Percentiles rank a stretch among this genome's conserved stretches.
These are phyloP conservation scores for Zygosaccharomyces bailii DNA, from an alignment of 805 yeast species.

Conservation along the genomic window DNA sequence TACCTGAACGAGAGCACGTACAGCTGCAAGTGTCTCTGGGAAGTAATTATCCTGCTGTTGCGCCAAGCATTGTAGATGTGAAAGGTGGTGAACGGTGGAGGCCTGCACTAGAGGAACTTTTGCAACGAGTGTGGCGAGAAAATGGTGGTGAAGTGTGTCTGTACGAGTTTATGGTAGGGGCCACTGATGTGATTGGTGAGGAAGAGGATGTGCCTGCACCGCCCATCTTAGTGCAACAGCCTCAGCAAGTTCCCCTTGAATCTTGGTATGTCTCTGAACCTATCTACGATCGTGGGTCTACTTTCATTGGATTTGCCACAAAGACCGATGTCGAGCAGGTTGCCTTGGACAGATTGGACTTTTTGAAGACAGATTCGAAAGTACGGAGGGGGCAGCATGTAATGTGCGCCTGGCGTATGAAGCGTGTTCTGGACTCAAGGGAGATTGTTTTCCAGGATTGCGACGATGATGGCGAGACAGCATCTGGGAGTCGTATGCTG, in stretches of 20 bases:
- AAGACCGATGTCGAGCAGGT: conserved; percentile 63
- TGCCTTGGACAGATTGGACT: conserved; percentile 50
- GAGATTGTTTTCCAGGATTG: conserved; percentile 73
- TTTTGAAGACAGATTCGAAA: conserved; percentile 60
- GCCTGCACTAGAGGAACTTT: conserved; percentile 42
- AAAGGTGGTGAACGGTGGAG: conserved; percentile 23
- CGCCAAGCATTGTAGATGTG: conserved; percentile 65
- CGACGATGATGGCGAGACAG: conserved; percentile 96
- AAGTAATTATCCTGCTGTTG: conserved; percentile 57
- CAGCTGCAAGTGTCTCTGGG: conserved; percentile 72
- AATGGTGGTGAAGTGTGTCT: conserved; percentile 61
- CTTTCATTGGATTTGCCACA: conserved; percentile 75
- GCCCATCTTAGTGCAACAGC: conserved; percentile 1
- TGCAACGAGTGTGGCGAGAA: conserved; percentile 45
- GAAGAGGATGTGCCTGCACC: conserved; percentile 17
- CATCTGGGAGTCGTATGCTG: conserved; percentile 85
- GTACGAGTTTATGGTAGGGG: conserved; percentile 71
- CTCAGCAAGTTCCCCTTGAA: conserved; percentile 45
- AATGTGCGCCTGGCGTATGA: conserved; percentile 84
- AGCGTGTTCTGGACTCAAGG: conserved; percentile 33
- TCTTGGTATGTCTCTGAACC: conserved; percentile 81
- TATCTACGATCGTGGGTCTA: conserved; percentile 76
- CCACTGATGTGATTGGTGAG: conserved; percentile 49
- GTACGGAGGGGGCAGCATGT: conserved; percentile 69
- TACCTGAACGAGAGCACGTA: conserved; percentile 62